Evolutionary conservation across 1,139 yeast species (phyloP).

Genomic region (Kodamaea arcana): DNA sequence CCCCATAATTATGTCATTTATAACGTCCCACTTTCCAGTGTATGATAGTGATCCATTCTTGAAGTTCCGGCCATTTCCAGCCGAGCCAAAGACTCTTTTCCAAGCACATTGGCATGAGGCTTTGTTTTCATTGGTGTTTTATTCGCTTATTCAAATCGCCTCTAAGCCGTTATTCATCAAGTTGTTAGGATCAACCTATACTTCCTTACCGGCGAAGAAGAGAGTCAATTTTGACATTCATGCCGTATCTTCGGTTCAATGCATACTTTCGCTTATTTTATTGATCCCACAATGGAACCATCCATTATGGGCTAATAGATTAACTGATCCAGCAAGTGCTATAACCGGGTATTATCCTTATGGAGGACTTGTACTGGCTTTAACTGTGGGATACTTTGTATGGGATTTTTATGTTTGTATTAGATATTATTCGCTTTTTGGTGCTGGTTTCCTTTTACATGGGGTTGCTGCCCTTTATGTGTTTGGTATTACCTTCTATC

Average conservation of each 20-base stretch:
- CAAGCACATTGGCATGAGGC: slow-evolving; percentile 56
- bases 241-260: slow-evolving; percentile 82
- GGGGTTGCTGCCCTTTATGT: slow-evolving; percentile 81
- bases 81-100: slow-evolving; percentile 20
- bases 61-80: slow-evolving; percentile 46
- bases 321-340: slow-evolving; percentile 35
- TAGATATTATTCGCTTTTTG: slow-evolving; percentile 60
- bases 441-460: slow-evolving; percentile 79
- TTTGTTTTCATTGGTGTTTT: slow-evolving; percentile 35
- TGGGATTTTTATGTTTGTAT: slow-evolving; percentile 81
- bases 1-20: slow-evolving; percentile 5
- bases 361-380: slow-evolving; percentile 63
- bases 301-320: slow-evolving; percentile 40
- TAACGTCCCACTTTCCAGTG: slow-evolving; percentile 19
- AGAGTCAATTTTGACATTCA: slow-evolving; percentile 81
- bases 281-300: slow-evolving; percentile 60
- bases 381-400: slow-evolving; percentile 82
- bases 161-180: slow-evolving; percentile 32
- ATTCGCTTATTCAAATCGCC: slow-evolving; percentile 33
- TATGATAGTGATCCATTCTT: slow-evolving; percentile 42
- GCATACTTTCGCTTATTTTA: slow-evolving; percentile 51
- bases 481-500: slow-evolving; percentile 50
- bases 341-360: slow-evolving; percentile 73
- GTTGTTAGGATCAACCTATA: slow-evolving; percentile 47
- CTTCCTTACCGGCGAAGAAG: slow-evolving; percentile 40